phyloP scores from a whole-genome alignment of 2,329 filamentous ascomycete genomes.

The Neofusicoccum kwambonambiense region DNA sequence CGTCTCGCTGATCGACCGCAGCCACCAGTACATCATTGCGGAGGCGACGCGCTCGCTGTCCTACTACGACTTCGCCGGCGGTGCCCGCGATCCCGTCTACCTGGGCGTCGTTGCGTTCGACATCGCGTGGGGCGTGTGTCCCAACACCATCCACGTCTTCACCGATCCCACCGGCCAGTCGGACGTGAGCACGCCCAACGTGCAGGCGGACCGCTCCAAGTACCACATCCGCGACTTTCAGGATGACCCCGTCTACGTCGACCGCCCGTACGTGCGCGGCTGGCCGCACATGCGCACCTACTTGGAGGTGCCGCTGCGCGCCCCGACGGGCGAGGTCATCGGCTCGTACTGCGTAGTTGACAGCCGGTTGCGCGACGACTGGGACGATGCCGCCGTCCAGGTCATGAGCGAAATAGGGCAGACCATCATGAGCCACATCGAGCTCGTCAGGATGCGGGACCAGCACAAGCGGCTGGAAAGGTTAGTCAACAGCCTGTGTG shows the following conservation, averaged over 20 bases:
- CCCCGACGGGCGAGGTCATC: conserved; percentile 32
- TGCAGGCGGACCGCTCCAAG: conserved; percentile 22
- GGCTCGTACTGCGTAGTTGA: conserved; percentile 33
- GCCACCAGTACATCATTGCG: conserved; percentile 50
- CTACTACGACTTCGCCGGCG: conserved; percentile 31
- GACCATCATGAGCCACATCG: conserved; percentile 24
- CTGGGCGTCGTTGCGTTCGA: background rate
- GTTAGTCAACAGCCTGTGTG: conserved; percentile 30
- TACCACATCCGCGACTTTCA: conserved; percentile 34
- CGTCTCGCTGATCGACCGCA: conserved; percentile 48
- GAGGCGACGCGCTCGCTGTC: conserved; percentile 47
- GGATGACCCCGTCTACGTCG: conserved; percentile 33
- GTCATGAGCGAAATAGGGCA: background rate
- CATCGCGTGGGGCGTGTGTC: background rate
- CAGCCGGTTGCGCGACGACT: conserved; percentile 25
- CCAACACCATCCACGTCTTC: background rate
- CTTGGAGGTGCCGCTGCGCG: conserved; percentile 33
- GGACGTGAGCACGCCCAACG: conserved; percentile 23
- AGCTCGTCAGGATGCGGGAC: background rate
- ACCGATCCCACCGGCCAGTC: background rate
- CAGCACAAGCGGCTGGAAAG: conserved; percentile 12
- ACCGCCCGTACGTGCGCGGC: conserved; percentile 28
- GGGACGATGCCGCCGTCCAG: conserved; percentile 27
- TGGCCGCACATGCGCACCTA: conserved; percentile 32
- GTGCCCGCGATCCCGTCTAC: background rate